Evolutionary conservation across 768 basidiomycete species (phyloP).

Genomic region (Leucocoprinus birnbaumii): DNA sequence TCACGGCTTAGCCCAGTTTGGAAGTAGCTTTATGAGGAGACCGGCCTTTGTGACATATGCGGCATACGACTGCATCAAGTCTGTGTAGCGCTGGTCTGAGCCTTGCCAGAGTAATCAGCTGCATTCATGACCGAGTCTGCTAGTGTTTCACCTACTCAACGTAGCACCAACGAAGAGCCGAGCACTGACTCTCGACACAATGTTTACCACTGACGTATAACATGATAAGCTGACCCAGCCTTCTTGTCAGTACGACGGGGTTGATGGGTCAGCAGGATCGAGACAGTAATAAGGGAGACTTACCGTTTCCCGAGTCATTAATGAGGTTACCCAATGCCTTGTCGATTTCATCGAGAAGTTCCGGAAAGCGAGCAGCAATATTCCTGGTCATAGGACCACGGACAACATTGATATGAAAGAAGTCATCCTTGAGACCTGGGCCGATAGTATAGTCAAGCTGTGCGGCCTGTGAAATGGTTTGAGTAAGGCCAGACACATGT

Average conservation of each 20-base stretch:
- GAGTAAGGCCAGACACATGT: background rate
- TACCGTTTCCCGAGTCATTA: background rate
- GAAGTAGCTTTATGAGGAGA: background rate
- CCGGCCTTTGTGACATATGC: background rate
- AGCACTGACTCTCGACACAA: background rate
- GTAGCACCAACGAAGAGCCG: background rate
- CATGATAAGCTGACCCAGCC: background rate
- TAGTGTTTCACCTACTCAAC: background rate
- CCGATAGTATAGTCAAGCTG: slow-evolving; percentile 29
- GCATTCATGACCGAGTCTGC: background rate
- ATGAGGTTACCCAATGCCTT: slow-evolving; percentile 1
- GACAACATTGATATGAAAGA: slow-evolving; percentile 6
- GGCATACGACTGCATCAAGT: background rate
- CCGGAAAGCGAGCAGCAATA: slow-evolving; percentile 5
- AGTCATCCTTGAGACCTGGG: background rate
- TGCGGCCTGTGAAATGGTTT: slow-evolving; percentile 16
- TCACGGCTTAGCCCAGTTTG: background rate
- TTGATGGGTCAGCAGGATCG: background rate
- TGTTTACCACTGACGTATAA: background rate
- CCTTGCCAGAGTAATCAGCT: background rate
- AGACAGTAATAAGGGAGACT: background rate
- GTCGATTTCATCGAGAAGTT: slow-evolving; percentile 10
- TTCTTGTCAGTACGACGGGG: background rate
- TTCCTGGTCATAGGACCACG: slow-evolving; percentile 9
- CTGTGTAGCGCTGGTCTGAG: background rate